Conservation (phyloP, 306 rosid species). For the Prunus mume region DNA sequence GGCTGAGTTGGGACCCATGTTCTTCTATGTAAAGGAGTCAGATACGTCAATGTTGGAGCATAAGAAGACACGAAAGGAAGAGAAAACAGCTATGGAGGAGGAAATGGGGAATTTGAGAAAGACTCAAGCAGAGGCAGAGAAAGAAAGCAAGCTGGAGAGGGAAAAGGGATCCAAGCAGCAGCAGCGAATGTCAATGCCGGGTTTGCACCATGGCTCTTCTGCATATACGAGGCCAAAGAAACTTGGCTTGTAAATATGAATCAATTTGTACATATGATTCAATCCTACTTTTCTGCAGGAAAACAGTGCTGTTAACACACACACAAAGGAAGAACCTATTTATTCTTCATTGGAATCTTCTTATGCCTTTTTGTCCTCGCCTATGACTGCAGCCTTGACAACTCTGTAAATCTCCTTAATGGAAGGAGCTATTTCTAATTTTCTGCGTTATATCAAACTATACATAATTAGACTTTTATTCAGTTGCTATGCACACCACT, state of each 20-base stretch:
- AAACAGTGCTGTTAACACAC: too few relatives aligned
- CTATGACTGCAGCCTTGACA: too few relatives aligned
- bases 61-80: slow-evolving; percentile 71
- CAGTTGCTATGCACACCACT: not conserved
- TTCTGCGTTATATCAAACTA: too few relatives aligned
- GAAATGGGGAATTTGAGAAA: slow-evolving; percentile 87
- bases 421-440: too few relatives aligned
- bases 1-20: slow-evolving; percentile 96
- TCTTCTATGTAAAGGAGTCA: slow-evolving; percentile 85
- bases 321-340: too few relatives aligned
- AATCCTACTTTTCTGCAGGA: too few relatives aligned
- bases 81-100: slow-evolving; percentile 85
- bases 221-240: slow-evolving; percentile 70
- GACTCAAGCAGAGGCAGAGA: slow-evolving; percentile 64
- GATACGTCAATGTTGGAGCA: slow-evolving; percentile 80
- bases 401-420: too few relatives aligned
- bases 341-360: too few relatives aligned
- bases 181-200: slow-evolving; percentile 59
- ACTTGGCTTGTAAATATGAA: slow-evolving; percentile 59
- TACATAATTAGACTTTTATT: too few relatives aligned
- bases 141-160: slow-evolving; percentile 52
- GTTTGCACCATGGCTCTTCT: slow-evolving; percentile 64
- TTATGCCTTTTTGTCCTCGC: too few relatives aligned
- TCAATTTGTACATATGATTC: not conserved
- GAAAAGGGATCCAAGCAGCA: slow-evolving; percentile 54